phyloP scores from a whole-genome alignment of 2,329 filamentous ascomycete species.

The Trichoderma sp. region DNA sequence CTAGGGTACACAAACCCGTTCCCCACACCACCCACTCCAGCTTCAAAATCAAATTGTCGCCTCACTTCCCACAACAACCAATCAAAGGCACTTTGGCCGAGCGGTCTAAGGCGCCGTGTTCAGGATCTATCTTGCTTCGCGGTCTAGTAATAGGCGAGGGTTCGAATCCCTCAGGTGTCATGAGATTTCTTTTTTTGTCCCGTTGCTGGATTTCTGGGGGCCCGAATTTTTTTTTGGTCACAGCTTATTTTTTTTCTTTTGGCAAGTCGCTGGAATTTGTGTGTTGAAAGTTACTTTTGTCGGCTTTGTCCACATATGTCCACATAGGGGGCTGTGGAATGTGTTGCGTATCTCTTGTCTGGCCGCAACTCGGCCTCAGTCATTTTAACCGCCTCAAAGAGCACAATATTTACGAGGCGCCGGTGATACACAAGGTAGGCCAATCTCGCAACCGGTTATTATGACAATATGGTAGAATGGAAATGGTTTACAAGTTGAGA shows the following conservation, averaged over 20 bases:
- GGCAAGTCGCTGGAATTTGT: background rate
- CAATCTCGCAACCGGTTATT: background rate
- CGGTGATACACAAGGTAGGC: background rate
- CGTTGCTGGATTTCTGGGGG: background rate
- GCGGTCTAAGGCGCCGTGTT: slow-evolving; percentile 29
- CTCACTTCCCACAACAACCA: background rate
- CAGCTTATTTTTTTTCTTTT: background rate
- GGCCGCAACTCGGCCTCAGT: background rate
- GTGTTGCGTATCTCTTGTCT: background rate
- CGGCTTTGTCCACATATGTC: background rate
- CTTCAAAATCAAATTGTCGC: background rate
- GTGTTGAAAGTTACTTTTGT: background rate
- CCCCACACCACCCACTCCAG: background rate
- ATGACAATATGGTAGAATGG: background rate
- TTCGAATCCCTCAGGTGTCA: slow-evolving; percentile 36
- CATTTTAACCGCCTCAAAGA: background rate
- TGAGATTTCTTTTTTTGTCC: background rate
- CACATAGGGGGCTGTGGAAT: background rate
- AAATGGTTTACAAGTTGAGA: background rate
- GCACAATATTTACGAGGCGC: background rate
- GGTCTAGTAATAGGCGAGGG: slow-evolving; percentile 33
- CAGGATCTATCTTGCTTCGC: slow-evolving; percentile 25
- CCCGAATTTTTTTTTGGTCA: background rate
- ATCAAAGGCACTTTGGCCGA: slow-evolving; percentile 30
- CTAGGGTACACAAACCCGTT: background rate